Conservation (phyloP, 192 early-diverging fungal species). For the Pilaira anomala region DNA sequence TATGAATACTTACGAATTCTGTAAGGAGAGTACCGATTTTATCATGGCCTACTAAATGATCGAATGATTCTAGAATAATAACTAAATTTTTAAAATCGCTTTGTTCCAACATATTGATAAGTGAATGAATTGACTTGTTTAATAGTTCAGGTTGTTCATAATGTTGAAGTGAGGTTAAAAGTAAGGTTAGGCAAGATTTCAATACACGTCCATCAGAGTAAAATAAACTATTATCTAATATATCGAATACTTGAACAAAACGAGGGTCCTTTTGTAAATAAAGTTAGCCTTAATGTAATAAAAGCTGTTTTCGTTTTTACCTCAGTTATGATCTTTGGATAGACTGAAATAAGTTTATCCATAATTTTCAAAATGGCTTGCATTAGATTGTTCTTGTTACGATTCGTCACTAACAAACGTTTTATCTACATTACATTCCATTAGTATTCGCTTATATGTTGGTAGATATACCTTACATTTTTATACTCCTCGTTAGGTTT, state of each 20-base stretch:
- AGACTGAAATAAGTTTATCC: no score
- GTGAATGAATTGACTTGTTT: constrained; percentile 5
- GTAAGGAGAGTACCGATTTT: constrained; percentile 8
- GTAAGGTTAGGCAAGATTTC: not conserved
- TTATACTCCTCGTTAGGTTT: not conserved
- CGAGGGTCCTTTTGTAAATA: no score
- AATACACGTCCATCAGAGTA: constrained; percentile 10
- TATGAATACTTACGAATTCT: constrained; percentile 16
- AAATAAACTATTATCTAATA: not conserved
- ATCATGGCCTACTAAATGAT: constrained; percentile 22
- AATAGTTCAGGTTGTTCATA: constrained; percentile 1
- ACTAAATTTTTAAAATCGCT: constrained; percentile 19
- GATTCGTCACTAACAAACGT: no score
- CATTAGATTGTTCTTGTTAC: no score
- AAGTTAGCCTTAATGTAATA: no score
- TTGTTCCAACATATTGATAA: constrained; percentile 21
- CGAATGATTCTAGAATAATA: constrained; percentile 27
- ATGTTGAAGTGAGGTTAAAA: constrained; percentile 1
- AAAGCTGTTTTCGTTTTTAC: no score
- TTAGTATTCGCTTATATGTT: no score
- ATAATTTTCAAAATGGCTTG: no score
- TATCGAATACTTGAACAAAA: not conserved
- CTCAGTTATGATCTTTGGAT: no score
- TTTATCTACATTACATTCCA: no score
- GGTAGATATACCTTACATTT: no score